Base-by-base conservation (phyloP, 2,329 filamentous ascomycete genomes). In the Fusarium sp. region DNA sequence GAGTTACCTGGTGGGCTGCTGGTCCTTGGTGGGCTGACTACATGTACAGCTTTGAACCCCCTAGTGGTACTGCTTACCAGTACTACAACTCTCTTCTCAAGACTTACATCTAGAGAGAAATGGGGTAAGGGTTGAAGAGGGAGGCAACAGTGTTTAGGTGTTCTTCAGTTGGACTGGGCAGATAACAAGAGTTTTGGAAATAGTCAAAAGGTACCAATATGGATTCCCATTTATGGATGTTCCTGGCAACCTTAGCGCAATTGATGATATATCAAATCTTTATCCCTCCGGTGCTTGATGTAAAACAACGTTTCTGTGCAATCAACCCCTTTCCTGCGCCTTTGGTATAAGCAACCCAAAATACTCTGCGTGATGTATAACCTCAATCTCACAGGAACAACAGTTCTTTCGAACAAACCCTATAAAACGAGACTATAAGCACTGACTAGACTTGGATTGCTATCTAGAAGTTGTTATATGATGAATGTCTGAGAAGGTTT, bases 21-120 rank as follows among this genome's bases (percentile, higher is more conserved):
- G 89, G 89, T 2, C 88, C 88, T 22, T 89, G 88, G 88, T 90
- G 88, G 89, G 84, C 77, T 11, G 75, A 83, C 70, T 87, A 87
- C 79, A 84, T 85, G 64, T 86, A 77, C 76, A 80, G 72, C 72
- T 84, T 86, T 61, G 85, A 87, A 80, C 84, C 85, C 18, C 80
- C 84, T 2, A 81, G 77, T n/a, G 84, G 85, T 20, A 80, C 79
- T 11, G 84, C 73, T 0, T 87, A 86, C 66, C 58, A 64, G 42
- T 76, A 78, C 71, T 79, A 77, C 64, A 71, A 77, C 65, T 73
- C 72, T 22, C 63, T 77, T 10, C 38, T 78, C 29, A 76, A 74
- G 64, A 64, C 53, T 12, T 75, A 76, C 22, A 42, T 63, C 42
- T 76, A 59, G 31, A 87, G 20, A 87, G 22, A 5, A 33, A 13